Evolutionary conservation across 2,329 filamentous ascomycete genomes (phyloP), one percentile per base, ranked within the genome.

Genomic region (Ilyonectria sp.): DNA sequence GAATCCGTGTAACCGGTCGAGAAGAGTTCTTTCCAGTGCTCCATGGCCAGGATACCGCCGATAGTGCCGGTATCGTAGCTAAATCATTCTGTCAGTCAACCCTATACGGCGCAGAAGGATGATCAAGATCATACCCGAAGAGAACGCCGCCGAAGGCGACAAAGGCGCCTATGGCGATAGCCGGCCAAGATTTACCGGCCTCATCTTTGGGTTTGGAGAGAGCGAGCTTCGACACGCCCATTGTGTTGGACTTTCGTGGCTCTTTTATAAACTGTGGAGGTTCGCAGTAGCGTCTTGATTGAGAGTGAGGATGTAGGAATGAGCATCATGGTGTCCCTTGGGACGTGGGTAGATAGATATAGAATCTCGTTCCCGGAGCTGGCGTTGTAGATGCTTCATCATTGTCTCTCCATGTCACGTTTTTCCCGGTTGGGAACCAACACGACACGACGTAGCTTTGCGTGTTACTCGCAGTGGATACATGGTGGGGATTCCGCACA

Each of bases 131-230:
- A 31, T 76, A 87, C 80, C 88, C 88, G 72, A 88, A 90, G 17
- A 90, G 81, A 47, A 90, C 82, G 77, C 88, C 88, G 63, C 88
- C 88, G 74, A 90, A 90, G 59, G 88, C 87, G 19, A 89, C 88
- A 70, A 91, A 91, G 69, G 87, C 72, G 71, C 89, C 89, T 68
- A 91, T 86, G 67, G 80, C 76, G 67, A 90, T 90, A 69, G 88
- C 87, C 13, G 87, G 88, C 88, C 88, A 90, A 75, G 88, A 80
- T 74, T 86, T 87, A 73, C 90, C 90, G 40, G 86, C 83, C 71
- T 86, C 86, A 33, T 81, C 79, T n/a, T 79, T 71, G 23, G 87
- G 87, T 76, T 86, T 86, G 69, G 74, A 15, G 9, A 62, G 50
- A 23, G 59, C 33, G 31, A 57, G 4, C 35, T 57, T 57, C n/a